Evolutionary conservation across 768 basidiomycete genomes (phyloP), one percentile per base, ranked within the genome.

Genomic region (Suillus luteus): DNA sequence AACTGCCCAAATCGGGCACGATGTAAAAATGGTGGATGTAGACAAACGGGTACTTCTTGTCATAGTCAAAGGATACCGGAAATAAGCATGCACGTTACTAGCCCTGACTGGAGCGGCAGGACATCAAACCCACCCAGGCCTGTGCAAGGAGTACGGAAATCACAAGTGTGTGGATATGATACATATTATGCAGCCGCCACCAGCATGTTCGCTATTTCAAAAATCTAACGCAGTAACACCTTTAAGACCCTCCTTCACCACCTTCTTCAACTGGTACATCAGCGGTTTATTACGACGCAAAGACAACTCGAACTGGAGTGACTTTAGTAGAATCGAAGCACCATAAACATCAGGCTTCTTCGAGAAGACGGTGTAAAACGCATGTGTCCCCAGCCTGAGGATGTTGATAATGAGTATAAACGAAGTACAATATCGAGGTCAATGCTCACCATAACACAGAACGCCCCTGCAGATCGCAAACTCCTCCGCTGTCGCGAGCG

Each of bases 381-480:
- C 95, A 65, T 89, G 88, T 54, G 82, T 82, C 48, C 93, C 92
- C 27, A 96, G 83, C 93, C 94, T 96, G 48, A 35, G 22, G 27
- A 59, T 48, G 35, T 38, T 22, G 46, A 62, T 22, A 48, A 46
- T 64, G 38, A 70, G 57, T 49, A 43, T 31, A 31, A 63, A 22
- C 27, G 10, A 55, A 44, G 58, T 61, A 40, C 37, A 22, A 7
- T 55, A 35, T 38, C 40, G 22, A 40, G 17, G 35, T 46, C 12
- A 49, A 61, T 22, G 67, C 83, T 68, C 68, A 93, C 93, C 92
- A 95, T 40, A 81, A 67, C 22, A 90, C 82, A 35, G 82, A 76
- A 4, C 70, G 65, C 70, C 84, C 86, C 62, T 83, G 77, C 60
- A 89, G 72, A 15, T 75, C 72, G n/a, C 81, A 82, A 48, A 64